Percentiles rank a stretch among this genome's conserved stretches.
phyloP scores from a whole-genome alignment of 441 rosid species.

The Populus hybrid region DNA sequence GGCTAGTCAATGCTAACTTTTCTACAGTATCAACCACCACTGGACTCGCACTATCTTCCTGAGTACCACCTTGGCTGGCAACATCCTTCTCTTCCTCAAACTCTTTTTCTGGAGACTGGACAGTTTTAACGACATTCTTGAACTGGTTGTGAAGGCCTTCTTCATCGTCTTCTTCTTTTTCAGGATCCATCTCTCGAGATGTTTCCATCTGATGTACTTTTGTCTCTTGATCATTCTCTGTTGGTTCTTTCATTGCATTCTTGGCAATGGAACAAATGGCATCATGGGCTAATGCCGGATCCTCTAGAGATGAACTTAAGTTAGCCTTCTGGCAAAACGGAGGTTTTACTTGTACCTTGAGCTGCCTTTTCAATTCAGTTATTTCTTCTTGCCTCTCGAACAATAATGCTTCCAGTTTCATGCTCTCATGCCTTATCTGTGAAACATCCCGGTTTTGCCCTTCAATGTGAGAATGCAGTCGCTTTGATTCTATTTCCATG shows the following conservation, averaged over 20 bases:
- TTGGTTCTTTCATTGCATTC: constrained; percentile 33
- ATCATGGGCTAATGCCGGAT: constrained; percentile 26
- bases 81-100: constrained; percentile 38
- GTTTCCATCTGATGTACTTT: constrained; percentile 20
- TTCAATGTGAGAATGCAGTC: constrained; percentile 55
- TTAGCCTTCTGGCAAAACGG: constrained; percentile 34
- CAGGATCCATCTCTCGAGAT: constrained; percentile 21
- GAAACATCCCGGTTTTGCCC: constrained; percentile 50
- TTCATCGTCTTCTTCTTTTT: constrained; percentile 21
- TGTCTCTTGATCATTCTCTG: constrained; percentile 34
- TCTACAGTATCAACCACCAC: too few species aligned
- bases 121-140: constrained; percentile 16
- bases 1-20: too few species aligned
- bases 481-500: constrained; percentile 73
- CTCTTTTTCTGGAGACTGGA: constrained; percentile 59
- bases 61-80: constrained; percentile 26
- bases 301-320: constrained; percentile 26
- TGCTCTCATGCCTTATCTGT: constrained; percentile 49
- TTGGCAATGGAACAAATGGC: constrained; percentile 35
- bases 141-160: constrained; percentile 7
- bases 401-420: constrained; percentile 47
- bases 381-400: constrained; percentile 51
- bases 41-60: constrained; percentile 14
- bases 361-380: constrained; percentile 37
- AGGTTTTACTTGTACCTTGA: constrained; percentile 29